Base-by-base conservation (phyloP, 2,329 filamentous ascomycete genomes). In the Penicillium sclerotigenum region DNA sequence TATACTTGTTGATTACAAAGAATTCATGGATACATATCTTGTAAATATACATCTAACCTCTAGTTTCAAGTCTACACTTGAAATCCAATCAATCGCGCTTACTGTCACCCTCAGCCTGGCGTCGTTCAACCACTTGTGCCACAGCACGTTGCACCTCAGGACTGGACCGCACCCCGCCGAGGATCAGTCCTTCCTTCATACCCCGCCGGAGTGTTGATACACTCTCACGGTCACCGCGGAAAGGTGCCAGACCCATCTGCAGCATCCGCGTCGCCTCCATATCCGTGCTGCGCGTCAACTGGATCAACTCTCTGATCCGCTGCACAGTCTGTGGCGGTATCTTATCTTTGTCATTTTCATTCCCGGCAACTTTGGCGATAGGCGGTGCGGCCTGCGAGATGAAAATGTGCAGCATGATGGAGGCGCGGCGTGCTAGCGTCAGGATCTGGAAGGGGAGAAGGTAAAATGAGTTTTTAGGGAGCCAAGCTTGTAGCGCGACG, bases 161-260 rank as follows among this genome's bases (percentile, higher is more conserved):
- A 73, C 93, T 89, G 46, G 83, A 85, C 62, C 85, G 82, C 57
- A 95, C 88, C 14, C 87, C 92, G 69, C 95, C 95, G 72, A 95
- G 86, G 48, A 97, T 86, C 64, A 97, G 78, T 82, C 91, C 96
- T 67, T 94, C 90, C 74, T 87, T 89, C 75, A 97, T 83, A 66
- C 88, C 89, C 38, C 81, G 81, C 59, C 86, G 83, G 67, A 95
- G 75, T 57, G 84, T 85, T 42, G 79, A 79, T 45, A 88, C 77
- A n/a, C 79, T 80, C 58, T 83, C 81, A 34, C 81, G 76, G 67
- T 95, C 88, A n/a, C 86, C 87, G 48, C 81, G 84, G 73, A 91
- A 97, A 0, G 93, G 93, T 50, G 86, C 85, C 72, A 92, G 82
- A 67, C 95, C 91, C 71, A 96, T 79, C 45, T 87, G 86, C 70